A percentile compares a stretch with the other conserved stretches of the same genome.
Evolutionary conservation across 305 asterid genomes (phyloP).

Genomic region (Fraxinus ornus): DNA sequence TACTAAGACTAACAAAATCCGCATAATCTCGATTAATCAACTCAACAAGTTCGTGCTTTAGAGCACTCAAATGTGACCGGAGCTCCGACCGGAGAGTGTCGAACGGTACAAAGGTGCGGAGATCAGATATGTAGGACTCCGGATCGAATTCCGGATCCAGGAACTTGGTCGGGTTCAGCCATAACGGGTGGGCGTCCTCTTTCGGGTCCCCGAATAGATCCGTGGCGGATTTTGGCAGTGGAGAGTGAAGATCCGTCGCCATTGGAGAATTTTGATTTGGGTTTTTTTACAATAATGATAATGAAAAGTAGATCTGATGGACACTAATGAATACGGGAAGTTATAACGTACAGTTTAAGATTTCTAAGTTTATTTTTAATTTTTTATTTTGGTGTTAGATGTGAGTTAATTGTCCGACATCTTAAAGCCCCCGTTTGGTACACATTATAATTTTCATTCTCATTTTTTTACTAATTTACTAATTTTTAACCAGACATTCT

Average conservation of each 20-base stretch:
- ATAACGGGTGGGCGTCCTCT: conserved; percentile 70
- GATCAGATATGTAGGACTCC: conserved; percentile 78
- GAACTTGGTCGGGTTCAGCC: conserved; percentile 84
- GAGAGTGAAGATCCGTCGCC: conserved; percentile 62
- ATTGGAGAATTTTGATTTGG: conserved; percentile 30
- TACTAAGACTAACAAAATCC: conserved; percentile 90
- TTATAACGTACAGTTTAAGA: background rate
- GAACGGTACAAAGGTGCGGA: conserved; percentile 94
- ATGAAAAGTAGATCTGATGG: background rate
- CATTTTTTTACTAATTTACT: too few relatives aligned
- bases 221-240: conserved; percentile 68
- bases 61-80: conserved; percentile 60
- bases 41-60: conserved; percentile 79
- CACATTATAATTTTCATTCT: too few relatives aligned
- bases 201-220: conserved; percentile 91
- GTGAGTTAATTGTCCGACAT: background rate
- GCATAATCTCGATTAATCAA: conserved; percentile 87
- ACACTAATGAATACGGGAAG: background rate
- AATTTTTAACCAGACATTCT: too few relatives aligned
- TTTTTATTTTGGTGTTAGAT: background rate
- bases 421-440: too few relatives aligned
- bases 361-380: background rate
- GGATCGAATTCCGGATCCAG: conserved; percentile 77
- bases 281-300: background rate
- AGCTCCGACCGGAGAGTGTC: conserved; percentile 90